Conservation (phyloP, 1,284 basidiomycete species). For the Cryptococcus deneoformans region DNA sequence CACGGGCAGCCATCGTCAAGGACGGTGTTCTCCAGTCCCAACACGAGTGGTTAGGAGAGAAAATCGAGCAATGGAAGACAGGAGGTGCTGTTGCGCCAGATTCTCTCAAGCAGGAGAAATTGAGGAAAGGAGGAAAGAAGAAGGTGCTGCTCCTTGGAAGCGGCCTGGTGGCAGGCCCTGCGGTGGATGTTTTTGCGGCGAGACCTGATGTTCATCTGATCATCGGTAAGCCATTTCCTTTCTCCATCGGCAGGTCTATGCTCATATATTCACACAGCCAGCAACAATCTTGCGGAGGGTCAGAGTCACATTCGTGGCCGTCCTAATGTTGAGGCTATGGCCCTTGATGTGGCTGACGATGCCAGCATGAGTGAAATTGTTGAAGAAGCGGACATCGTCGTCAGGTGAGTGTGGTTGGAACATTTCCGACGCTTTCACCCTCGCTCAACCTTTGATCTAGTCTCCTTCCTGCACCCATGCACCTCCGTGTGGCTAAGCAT, state of each 20-base stretch:
- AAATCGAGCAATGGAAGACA: conserved; percentile 50
- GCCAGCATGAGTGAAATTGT: conserved; percentile 59
- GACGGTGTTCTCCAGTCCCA: conserved; percentile 57
- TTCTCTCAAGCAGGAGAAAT: neutral
- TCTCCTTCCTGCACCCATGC: conserved; percentile 74
- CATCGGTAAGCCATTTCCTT: conserved; percentile 59
- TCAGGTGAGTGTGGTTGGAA: conserved; percentile 55
- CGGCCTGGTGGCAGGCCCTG: conserved; percentile 87
- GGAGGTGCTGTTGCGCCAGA: neutral
- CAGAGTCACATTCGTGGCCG: conserved; percentile 57
- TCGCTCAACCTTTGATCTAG: conserved; percentile 48
- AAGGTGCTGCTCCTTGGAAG: conserved; percentile 79
- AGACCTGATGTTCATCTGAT: conserved; percentile 62
- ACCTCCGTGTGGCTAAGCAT: conserved; percentile 68
- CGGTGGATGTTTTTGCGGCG: conserved; percentile 67
- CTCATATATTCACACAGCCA: conserved; percentile 55
- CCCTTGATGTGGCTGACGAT: conserved; percentile 63
- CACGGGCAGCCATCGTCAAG: conserved; percentile 67
- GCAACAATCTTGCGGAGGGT: conserved; percentile 66
- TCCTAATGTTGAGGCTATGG: conserved; percentile 58
- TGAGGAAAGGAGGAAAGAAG: conserved; percentile 53
- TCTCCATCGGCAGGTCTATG: no score
- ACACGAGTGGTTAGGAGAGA: conserved; percentile 62
- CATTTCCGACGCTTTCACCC: neutral
- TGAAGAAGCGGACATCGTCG: conserved; percentile 60